These are phyloP conservation scores for Phellinidium pouzarii DNA, from an alignment of 1,284 basidiomycete species.

Conservation along the genomic window DNA sequence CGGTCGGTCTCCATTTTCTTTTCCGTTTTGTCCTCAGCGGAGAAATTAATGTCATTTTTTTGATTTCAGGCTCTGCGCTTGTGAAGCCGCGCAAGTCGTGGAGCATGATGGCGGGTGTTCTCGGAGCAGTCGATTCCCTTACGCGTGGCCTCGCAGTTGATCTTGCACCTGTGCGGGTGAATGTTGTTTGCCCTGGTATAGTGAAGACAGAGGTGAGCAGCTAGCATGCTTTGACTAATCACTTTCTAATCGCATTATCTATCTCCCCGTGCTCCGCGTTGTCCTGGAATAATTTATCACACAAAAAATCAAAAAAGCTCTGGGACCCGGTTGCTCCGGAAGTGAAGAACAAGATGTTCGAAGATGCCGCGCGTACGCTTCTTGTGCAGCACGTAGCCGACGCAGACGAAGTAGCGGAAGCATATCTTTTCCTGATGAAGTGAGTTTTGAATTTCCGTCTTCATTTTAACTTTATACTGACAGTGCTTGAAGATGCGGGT, in stretches of 20 bases:
- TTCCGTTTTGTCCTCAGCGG: neutral
- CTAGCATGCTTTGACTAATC: neutral
- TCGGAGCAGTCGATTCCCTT: conserved; percentile 21
- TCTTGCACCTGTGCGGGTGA: conserved; percentile 22
- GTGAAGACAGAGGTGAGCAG: conserved; percentile 18
- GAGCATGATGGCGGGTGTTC: conserved; percentile 20
- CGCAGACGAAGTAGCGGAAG: conserved; percentile 23
- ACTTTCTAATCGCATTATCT: too few relatives aligned
- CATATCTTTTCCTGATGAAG: conserved; percentile 24
- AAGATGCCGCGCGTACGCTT: conserved; percentile 12
- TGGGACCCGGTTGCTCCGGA: conserved; percentile 19
- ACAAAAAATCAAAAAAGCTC: too few relatives aligned
- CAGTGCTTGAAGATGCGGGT: conserved; percentile 16
- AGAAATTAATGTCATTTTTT: neutral
- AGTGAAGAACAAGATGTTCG: conserved; percentile 15
- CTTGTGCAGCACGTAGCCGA: conserved; percentile 20
- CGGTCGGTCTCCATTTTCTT: too few relatives aligned
- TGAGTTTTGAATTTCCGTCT: neutral
- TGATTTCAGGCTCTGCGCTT: conserved; percentile 16
- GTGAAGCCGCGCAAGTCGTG: conserved; percentile 19
- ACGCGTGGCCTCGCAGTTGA: conserved; percentile 23
- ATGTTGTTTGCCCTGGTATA: conserved; percentile 20
- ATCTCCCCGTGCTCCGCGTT: too few relatives aligned
- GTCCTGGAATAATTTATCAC: too few relatives aligned
- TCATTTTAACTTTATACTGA: too few relatives aligned